These are phyloP conservation scores for Aspergillus sp. DNA, from an alignment of 2,329 filamentous ascomycete genomes.

Conservation along the genomic window DNA sequence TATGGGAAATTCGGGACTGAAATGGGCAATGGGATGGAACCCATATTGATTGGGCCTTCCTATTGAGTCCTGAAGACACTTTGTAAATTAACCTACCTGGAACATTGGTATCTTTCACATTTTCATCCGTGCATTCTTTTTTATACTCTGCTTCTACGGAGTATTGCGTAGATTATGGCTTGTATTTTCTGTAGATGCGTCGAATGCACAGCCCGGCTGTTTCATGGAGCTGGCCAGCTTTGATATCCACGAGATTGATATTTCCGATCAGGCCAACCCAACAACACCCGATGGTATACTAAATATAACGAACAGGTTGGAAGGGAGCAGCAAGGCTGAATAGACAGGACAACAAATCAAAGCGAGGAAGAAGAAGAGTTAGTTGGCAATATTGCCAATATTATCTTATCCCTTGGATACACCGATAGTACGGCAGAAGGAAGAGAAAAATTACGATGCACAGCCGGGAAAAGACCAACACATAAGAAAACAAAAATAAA, in stretches of 20 bases:
- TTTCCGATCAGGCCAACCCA: no score
- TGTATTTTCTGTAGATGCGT: no score
- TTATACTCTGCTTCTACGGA: background rate
- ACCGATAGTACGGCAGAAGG: no score
- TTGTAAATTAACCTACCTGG: slow-evolving; percentile 25
- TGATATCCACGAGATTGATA: no score
- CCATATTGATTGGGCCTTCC: slow-evolving; percentile 9
- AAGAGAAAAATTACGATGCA: no score
- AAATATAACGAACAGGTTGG: background rate
- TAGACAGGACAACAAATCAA: background rate
- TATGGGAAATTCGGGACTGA: slow-evolving; percentile 22
- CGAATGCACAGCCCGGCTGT: no score
- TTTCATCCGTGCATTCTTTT: slow-evolving; percentile 4
- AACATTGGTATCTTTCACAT: slow-evolving; percentile 18
- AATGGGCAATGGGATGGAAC: slow-evolving; percentile 15
- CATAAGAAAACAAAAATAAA: no score
- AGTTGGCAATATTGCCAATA: background rate
- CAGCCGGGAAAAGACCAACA: no score
- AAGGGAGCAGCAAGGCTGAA: background rate
- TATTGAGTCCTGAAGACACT: slow-evolving; percentile 20
- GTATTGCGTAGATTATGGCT: no score
- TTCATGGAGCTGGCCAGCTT: no score
- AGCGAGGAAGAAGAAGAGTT: background rate
- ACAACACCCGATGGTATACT: no score
- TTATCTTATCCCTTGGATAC: no score